A percentile compares a stretch with the other conserved stretches of the same genome.
These are phyloP conservation scores for Coemansia sp. DNA, from an alignment of 192 early-diverging fungal species.

Conservation along the genomic window DNA sequence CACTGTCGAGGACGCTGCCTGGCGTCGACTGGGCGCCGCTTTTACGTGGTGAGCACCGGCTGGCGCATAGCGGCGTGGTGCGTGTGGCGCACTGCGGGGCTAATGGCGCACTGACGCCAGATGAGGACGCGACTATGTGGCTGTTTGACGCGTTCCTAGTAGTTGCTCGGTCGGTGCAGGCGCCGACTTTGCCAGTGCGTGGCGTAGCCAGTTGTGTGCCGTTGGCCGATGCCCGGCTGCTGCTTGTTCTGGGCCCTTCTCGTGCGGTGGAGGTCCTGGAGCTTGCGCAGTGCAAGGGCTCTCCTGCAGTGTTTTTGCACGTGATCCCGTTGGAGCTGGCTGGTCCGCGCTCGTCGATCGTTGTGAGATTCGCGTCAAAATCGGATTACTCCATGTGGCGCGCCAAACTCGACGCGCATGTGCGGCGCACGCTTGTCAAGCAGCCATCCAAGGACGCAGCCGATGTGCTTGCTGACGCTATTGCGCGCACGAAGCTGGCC, in stretches of 20 bases:
- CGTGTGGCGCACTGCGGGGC: conserved; percentile 9
- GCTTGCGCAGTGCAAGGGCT: conserved; percentile 42
- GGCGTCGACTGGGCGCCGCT: conserved; percentile 31
- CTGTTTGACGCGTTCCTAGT: conserved; percentile 40
- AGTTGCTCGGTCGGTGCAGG: conserved; percentile 15
- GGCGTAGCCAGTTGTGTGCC: conserved; percentile 13
- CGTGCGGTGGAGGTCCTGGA: conserved; percentile 41
- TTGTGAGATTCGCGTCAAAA: conserved; percentile 38
- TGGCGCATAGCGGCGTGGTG: conserved; percentile 34
- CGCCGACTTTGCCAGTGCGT: background rate
- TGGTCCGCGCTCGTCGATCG: conserved; percentile 17
- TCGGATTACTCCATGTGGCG: conserved; percentile 39
- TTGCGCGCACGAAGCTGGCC: conserved; percentile 36
- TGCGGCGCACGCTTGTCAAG: conserved; percentile 22
- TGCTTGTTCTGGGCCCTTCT: conserved; percentile 28
- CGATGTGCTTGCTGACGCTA: conserved; percentile 38
- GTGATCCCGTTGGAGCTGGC: conserved; percentile 17
- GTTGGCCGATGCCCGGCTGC: conserved; percentile 13
- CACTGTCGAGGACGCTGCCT: conserved; percentile 15
- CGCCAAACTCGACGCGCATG: conserved; percentile 37
- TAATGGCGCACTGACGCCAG: conserved; percentile 21
- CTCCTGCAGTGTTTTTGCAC: conserved; percentile 29
- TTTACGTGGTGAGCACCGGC: conserved; percentile 22
- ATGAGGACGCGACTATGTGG: conserved; percentile 36
- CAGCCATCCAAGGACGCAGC: conserved; percentile 34